Base-by-base conservation (phyloP, 139 green algal species). In the Coelastrella sp. region DNA sequence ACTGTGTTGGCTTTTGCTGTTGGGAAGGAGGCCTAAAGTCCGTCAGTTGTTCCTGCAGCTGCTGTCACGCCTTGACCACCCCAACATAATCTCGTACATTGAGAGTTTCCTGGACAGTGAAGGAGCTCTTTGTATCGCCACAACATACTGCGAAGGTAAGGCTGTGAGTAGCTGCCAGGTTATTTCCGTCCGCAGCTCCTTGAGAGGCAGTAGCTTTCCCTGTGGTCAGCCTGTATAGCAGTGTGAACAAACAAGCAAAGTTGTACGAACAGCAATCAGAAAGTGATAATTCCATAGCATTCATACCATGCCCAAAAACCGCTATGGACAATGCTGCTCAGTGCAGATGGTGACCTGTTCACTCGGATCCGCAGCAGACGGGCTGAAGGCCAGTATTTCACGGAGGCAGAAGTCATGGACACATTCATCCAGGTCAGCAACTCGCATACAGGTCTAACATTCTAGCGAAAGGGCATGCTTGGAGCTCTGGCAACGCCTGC, bases 391-490 rank as follows among this genome's bases (percentile, higher is more conserved):
- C 47, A 56, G 58, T 93, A 92, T 23, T 96, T 96, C 83, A 86
- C 75, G 16, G 95, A 97, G 84, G 66, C 94, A 6, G 94, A 96
- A 79, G 80, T 97, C 65, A 96, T 97, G 95, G 91, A 97, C 80
- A 93, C 94, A 71, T 97, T 97, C 71, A 80, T 97, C 4, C 95
- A 96, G 94, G 94, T 96, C 61, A 71, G 8, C 61, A 71, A 71
- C 61, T 71, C 61, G 61, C 10, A 13, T 71, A 13, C 61, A 71
- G 61, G 32, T 47, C 32, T 47, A 47, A 47, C 32, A 47, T 47
- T 47, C 32, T 47, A 47, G 32, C 32, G 1, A 47, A 47, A 47
- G 32, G 32, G 32, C 32, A 47, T 47, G 32, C 32, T 47, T 47
- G 32, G 32, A 47, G 32, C 32, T 47, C 32, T 47, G 32, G 32